Evolutionary conservation across 1,284 basidiomycete species (phyloP).

Genomic region (Anthracocystis walkeri): DNA sequence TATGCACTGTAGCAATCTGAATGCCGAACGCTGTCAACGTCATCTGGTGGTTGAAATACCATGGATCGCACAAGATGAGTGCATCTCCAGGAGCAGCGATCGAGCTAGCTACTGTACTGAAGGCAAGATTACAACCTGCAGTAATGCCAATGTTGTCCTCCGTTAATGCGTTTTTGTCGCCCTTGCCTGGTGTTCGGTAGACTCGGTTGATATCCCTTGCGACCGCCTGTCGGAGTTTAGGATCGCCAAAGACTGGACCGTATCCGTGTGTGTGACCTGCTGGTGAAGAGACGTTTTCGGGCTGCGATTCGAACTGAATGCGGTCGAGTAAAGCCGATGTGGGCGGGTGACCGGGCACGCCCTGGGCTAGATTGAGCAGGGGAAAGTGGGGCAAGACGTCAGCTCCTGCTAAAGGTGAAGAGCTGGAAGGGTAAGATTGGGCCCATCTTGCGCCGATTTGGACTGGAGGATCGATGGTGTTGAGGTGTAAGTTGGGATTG

Average conservation of each 20-base stretch:
- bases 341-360: constrained; percentile 58
- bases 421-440: constrained; percentile 32
- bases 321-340: constrained; percentile 35
- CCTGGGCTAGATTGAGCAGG: constrained; percentile 61
- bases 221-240: constrained; percentile 74
- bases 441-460: constrained; percentile 53
- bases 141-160: constrained; percentile 71
- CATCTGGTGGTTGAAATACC: constrained; percentile 74
- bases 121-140: constrained; percentile 79
- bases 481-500: constrained; percentile 36
- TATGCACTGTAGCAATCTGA: constrained; percentile 76
- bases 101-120: constrained; percentile 76
- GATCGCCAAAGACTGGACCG: constrained; percentile 78
- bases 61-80: constrained; percentile 82
- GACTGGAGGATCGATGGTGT: constrained; percentile 47
- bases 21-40: constrained; percentile 72
- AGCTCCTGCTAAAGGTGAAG: constrained; percentile 29
- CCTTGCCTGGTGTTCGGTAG: constrained; percentile 73
- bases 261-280: constrained; percentile 74
- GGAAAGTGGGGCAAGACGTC: constrained; percentile 29
- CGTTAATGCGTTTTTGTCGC: constrained; percentile 69
- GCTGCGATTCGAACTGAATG: constrained; percentile 32
- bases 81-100: constrained; percentile 80
- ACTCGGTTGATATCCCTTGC: constrained; percentile 76
- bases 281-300: constrained; percentile 27